phyloP scores from a whole-genome alignment of 2,329 filamentous ascomycete genomes.

The Aspergillus chevalieri region DNA sequence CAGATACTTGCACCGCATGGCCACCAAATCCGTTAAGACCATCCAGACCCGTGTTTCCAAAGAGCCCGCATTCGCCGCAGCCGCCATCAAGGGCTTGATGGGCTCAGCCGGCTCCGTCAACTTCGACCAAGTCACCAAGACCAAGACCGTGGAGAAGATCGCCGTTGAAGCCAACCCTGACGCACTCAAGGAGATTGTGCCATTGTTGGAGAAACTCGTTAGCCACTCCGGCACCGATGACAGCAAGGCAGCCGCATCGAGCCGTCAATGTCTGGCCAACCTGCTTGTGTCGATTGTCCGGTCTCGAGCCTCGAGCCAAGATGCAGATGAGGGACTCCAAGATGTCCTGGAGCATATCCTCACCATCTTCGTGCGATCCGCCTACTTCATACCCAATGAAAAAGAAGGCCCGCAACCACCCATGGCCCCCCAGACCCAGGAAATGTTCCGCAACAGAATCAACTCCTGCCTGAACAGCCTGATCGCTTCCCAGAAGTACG shows the following conservation, averaged over 20 bases:
- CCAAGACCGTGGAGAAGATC: conserved; percentile 74
- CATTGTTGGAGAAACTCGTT: conserved; percentile 45
- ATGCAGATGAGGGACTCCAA: conserved; percentile 31
- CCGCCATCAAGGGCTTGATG: conserved; percentile 62
- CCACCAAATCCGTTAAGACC: conserved; percentile 66
- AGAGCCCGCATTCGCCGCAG: conserved; percentile 53
- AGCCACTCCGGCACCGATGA: conserved; percentile 42
- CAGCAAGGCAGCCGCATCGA: conserved; percentile 39
- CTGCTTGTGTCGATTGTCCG: conserved; percentile 48
- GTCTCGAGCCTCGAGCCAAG: conserved; percentile 27
- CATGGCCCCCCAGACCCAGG: conserved; percentile 43
- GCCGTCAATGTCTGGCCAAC: conserved; percentile 47
- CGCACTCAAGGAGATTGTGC: conserved; percentile 49
- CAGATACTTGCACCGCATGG: conserved; percentile 72
- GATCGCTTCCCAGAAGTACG: conserved; percentile 35
- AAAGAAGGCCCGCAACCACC: conserved; percentile 37
- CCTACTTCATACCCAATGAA: conserved; percentile 43
- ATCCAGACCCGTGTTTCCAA: conserved; percentile 61
- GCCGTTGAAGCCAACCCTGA: conserved; percentile 54
- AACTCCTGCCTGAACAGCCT: conserved; percentile 51
- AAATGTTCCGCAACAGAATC: conserved; percentile 50
- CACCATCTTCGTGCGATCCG: conserved; percentile 43
- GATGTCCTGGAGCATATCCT: conserved; percentile 41
- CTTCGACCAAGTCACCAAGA: conserved; percentile 81
- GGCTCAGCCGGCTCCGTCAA: conserved; percentile 64